phyloP scores from a whole-genome alignment of 2,329 filamentous ascomycete genomes.

The Beauveria scarabaeidicola region DNA sequence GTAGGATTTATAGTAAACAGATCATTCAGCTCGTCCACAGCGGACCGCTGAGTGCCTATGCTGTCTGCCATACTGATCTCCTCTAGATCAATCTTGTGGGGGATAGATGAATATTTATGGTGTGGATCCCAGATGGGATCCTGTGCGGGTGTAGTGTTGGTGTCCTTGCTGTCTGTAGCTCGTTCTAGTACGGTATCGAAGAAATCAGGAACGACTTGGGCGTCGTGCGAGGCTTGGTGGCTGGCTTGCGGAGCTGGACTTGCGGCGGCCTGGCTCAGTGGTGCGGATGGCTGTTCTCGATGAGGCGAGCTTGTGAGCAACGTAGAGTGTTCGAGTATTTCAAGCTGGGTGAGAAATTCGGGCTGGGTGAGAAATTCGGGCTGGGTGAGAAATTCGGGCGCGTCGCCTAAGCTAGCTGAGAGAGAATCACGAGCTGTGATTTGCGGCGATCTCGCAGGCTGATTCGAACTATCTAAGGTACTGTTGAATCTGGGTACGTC shows the following conservation, averaged over 20 bases:
- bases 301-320: background rate
- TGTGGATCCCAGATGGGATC: background rate
- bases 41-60: slow-evolving; percentile 4
- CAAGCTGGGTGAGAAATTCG: background rate
- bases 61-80: background rate
- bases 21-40: slow-evolving; percentile 11
- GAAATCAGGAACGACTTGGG: slow-evolving; percentile 18
- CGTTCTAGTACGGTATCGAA: slow-evolving; percentile 14
- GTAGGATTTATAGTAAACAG: slow-evolving; percentile 3
- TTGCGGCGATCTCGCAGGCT: background rate
- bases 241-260: background rate
- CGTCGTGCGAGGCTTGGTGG: slow-evolving; percentile 18
- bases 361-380: too few species aligned
- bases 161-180: slow-evolving; percentile 13
- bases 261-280: background rate
- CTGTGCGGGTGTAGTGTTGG: background rate
- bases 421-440: background rate
- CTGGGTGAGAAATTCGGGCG: background rate
- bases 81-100: background rate
- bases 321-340: background rate
- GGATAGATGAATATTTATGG: background rate
- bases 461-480: background rate
- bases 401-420: background rate
- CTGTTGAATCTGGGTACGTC: background rate
- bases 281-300: background rate